A percentile compares a stretch with the other conserved stretches of the same genome.
phyloP scores from a whole-genome alignment of 2,329 filamentous ascomycete species.

The Diatrype stigma region DNA sequence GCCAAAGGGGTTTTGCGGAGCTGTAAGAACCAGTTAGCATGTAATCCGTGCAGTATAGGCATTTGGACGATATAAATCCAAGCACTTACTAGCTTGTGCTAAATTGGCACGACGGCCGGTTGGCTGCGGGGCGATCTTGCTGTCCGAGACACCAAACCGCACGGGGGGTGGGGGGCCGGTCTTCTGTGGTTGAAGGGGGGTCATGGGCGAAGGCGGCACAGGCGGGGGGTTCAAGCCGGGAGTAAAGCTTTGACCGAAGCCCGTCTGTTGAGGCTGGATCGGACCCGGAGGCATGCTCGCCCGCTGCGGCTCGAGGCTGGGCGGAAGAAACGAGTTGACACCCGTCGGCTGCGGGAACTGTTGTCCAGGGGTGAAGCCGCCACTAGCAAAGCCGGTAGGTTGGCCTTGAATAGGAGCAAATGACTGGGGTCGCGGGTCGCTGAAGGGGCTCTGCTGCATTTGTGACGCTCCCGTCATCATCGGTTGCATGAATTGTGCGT shows the following conservation, averaged over 20 bases:
- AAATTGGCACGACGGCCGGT: constrained; percentile 90
- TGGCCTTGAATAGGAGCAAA: constrained; percentile 55
- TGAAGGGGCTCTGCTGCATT: constrained; percentile 37
- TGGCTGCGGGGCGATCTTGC: constrained; percentile 78
- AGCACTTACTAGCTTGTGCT: constrained; percentile 86
- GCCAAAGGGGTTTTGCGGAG: constrained; percentile 51
- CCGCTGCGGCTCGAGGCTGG: constrained; percentile 55
- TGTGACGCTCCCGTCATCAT: constrained; percentile 36
- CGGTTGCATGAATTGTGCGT: constrained; percentile 41
- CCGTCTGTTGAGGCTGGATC: constrained; percentile 47
- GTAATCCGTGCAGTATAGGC: neutral
- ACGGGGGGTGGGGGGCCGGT: constrained; percentile 85
- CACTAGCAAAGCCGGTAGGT: constrained; percentile 55
- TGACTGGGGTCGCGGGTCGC: constrained; percentile 36
- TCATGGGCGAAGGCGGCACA: constrained; percentile 49
- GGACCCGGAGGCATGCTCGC: constrained; percentile 46
- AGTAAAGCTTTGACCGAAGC: constrained; percentile 41
- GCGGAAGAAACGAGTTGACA: constrained; percentile 56
- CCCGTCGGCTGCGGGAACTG: constrained; percentile 46
- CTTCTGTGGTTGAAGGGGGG: constrained; percentile 69
- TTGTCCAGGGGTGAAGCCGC: constrained; percentile 31
- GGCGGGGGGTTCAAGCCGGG: constrained; percentile 50
- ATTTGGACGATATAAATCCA: neutral
- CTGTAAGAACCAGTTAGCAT: constrained; percentile 26
- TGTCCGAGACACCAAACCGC: constrained; percentile 80